Percentiles rank a stretch among this genome's conserved stretches.
phyloP scores from a whole-genome alignment of 148 eudicot species.

The Rheum nobile region DNA sequence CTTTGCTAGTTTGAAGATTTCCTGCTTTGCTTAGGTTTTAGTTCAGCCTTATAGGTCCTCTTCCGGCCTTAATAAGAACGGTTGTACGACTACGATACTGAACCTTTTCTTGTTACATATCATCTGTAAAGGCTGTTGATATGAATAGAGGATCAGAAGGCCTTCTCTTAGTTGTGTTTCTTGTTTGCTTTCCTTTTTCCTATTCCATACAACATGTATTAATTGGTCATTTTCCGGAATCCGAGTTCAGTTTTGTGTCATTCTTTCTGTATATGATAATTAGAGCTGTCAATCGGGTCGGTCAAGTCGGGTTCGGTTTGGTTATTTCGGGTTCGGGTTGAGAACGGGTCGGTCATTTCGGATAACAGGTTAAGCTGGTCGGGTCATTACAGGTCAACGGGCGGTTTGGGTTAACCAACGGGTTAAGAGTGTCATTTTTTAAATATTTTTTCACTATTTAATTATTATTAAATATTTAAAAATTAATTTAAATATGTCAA shows the following conservation, averaged over 20 bases:
- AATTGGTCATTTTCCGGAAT: neutral
- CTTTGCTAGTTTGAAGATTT: conserved; percentile 3
- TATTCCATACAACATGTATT: neutral
- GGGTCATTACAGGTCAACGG: too few species aligned
- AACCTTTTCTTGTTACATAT: neutral
- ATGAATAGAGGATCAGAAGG: conserved; percentile 3
- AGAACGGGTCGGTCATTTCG: too few species aligned
- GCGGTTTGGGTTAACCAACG: too few species aligned
- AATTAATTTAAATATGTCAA: too few species aligned
- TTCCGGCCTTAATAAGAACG: conserved; percentile 6
- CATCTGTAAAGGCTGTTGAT: conserved; percentile 8
- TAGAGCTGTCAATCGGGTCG: too few species aligned
- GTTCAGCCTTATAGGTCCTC: neutral
- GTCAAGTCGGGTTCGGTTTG: too few species aligned
- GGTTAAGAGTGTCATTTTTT: too few species aligned
- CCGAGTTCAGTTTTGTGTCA: neutral
- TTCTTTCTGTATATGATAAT: neutral
- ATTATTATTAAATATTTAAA: too few species aligned
- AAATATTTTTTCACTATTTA: too few species aligned
- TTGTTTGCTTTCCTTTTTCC: neutral
- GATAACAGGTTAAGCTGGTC: too few species aligned
- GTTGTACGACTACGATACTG: neutral
- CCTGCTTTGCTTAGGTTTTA: neutral
- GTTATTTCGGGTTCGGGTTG: too few species aligned
- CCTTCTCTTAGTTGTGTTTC: neutral